Base-by-base conservation (phyloP, 768 basidiomycete genomes). In the Trametes elegans region DNA sequence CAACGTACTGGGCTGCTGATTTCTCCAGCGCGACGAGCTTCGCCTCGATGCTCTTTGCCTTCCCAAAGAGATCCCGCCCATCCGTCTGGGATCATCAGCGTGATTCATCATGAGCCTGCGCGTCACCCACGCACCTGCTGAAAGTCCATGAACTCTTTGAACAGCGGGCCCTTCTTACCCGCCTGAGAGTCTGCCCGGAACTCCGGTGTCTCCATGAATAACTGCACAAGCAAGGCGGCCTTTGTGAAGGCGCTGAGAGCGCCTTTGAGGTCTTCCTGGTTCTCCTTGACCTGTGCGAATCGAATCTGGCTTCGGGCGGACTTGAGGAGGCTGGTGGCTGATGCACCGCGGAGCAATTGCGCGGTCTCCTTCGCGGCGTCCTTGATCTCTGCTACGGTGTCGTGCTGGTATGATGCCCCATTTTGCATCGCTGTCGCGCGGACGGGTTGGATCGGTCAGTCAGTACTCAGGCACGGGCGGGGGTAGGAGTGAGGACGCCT, bases 101-200 rank as follows among this genome's bases (percentile, higher is more conserved):
- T n/a, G 8, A 19, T 18, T 29, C 34, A 23, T 16, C 31, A 21
- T 39, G 41, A 23, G 26, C 2, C 3, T 16, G 7, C 8, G 41
- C 40, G 16, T 56, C 18, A n/a, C 54, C 36, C 41, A 73, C 79
- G 28, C 62, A 90, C 89, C 74, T 81, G 76, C 62, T 83, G 75
- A 56, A 90, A 88, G 21, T 83, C 81, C 38, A 74, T 62, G 50
- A 88, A 77, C 61, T 88, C 87, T 69, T 79, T 83, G 69, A 78
- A 77, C 42, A 89, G 67, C 31, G 78, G 71, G 14, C 83, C 82
- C 54, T 76, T 76, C 56, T 77, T 80, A 36, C 77, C 79, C 32
- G 72, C 73, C 41, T 68, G 66, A 61, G 76, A 77, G 56, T 81
- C 81, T 19, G 72, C 64, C 51, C 68, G 70, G 66, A 83, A 82